These are phyloP conservation scores for Trichophyton schoenleinii DNA, from an alignment of 2,329 filamentous ascomycete genomes.

Conservation along the genomic window DNA sequence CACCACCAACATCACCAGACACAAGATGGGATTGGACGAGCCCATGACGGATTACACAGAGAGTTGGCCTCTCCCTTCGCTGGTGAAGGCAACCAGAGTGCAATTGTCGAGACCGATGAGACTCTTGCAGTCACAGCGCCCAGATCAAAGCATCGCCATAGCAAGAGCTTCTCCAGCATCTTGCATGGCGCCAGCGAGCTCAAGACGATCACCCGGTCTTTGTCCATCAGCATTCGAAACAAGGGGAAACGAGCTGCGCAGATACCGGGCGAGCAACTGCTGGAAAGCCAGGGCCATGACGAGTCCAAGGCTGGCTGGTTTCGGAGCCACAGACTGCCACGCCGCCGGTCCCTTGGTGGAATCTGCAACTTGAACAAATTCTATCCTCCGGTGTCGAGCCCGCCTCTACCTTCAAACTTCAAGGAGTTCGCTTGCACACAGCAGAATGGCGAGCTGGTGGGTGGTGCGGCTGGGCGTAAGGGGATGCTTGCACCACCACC, in stretches of 20 bases:
- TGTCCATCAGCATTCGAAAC: slow-evolving; percentile 30
- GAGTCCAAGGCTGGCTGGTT: slow-evolving; percentile 20
- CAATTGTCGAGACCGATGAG: not conserved
- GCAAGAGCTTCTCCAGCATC: slow-evolving; percentile 33
- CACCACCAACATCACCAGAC: not conserved
- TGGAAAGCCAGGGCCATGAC: slow-evolving; percentile 8
- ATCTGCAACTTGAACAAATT: slow-evolving; percentile 25
- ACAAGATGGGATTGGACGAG: slow-evolving; percentile 1
- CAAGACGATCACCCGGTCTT: slow-evolving; percentile 29
- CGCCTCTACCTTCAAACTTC: not conserved
- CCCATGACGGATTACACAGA: slow-evolving; percentile 10
- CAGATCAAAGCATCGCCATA: slow-evolving; percentile 9
- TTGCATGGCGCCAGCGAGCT: slow-evolving; percentile 32
- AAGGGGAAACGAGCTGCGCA: slow-evolving; percentile 15
- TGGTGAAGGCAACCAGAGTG: slow-evolving; percentile 4
- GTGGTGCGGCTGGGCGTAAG: slow-evolving; percentile 35
- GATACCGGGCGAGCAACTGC: slow-evolving; percentile 1
- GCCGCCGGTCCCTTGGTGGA: slow-evolving; percentile 26
- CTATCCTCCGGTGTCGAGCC: slow-evolving; percentile 16
- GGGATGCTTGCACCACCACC: slow-evolving; percentile 27
- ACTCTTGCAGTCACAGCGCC: not conserved
- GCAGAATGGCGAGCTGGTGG: slow-evolving; percentile 25
- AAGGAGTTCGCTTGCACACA: slow-evolving; percentile 28
- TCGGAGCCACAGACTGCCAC: slow-evolving; percentile 22
- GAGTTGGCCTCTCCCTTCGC: slow-evolving; percentile 9